These are phyloP conservation scores for Paraconiothyrium sp. DNA, from an alignment of 2,329 filamentous ascomycete genomes.

Conservation along the genomic window DNA sequence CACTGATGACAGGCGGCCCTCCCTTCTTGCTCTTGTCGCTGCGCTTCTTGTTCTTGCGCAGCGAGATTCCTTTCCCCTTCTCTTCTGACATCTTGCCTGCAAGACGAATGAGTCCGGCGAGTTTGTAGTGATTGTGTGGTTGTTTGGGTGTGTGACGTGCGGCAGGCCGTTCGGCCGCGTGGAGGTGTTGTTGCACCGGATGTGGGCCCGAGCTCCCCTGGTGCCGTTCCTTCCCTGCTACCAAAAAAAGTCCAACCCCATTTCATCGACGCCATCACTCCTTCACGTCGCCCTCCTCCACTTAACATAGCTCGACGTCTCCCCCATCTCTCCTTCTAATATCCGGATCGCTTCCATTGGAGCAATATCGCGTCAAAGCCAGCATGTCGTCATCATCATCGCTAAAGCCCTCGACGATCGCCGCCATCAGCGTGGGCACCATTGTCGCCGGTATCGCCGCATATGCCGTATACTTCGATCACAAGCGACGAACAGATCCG, in stretches of 20 bases:
- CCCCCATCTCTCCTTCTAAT: slow-evolving; percentile 10
- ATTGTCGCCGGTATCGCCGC: slow-evolving; percentile 67
- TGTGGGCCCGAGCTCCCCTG: slow-evolving; percentile 35
- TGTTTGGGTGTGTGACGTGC: slow-evolving; percentile 7
- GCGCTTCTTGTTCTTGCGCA: slow-evolving; percentile 73
- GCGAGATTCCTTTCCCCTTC: slow-evolving; percentile 64
- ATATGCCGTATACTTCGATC: slow-evolving; percentile 74
- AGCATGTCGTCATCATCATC: slow-evolving; percentile 51
- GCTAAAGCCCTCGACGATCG: slow-evolving; percentile 66
- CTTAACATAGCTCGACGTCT: not conserved
- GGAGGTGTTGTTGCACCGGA: not conserved
- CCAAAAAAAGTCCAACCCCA: slow-evolving; percentile 39
- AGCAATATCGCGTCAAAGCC: slow-evolving; percentile 14
- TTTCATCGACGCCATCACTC: slow-evolving; percentile 23
- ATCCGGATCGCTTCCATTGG: not conserved
- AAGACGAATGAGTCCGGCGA: slow-evolving; percentile 11
- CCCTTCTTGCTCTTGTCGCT: slow-evolving; percentile 65
- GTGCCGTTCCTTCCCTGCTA: slow-evolving; percentile 32
- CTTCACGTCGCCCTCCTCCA: slow-evolving; percentile 15
- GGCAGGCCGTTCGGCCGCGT: not conserved
- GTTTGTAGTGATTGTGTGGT: slow-evolving; percentile 4
- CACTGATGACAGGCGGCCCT: slow-evolving; percentile 56
- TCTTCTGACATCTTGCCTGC: slow-evolving; percentile 58
- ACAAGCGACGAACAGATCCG: slow-evolving; percentile 70
- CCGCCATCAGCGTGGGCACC: slow-evolving; percentile 67